phyloP scores from a whole-genome alignment of 106 monocot species.

The Dioscorea dumetorum region DNA sequence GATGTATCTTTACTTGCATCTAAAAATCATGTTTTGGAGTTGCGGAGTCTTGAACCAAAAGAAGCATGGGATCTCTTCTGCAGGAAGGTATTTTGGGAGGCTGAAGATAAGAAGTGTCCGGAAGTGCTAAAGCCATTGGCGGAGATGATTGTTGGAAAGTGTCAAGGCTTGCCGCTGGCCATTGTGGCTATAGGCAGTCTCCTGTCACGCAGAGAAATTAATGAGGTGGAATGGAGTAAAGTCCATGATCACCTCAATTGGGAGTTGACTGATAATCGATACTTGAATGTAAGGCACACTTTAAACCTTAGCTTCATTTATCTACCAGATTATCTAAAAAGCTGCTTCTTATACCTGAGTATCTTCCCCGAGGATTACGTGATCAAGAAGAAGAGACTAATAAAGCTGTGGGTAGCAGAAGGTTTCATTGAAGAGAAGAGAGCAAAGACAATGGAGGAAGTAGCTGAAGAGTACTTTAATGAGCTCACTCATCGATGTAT shows the following conservation, averaged over 20 bases:
- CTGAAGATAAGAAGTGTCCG: background rate
- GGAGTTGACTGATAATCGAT: background rate
- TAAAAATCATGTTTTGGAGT: background rate
- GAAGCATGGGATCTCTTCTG: conserved; percentile 8
- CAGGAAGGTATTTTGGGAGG: background rate
- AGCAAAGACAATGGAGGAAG: conserved; percentile 19
- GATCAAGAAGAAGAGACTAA: conserved; percentile 12
- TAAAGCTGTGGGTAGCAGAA: conserved; percentile 30
- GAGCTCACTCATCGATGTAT: conserved; percentile 24
- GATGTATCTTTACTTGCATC: conserved; percentile 6
- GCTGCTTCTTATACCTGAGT: conserved; percentile 21
- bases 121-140: background rate
- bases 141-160: conserved; percentile 1
- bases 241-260: background rate
- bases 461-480: conserved; percentile 23
- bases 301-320: conserved; percentile 14
- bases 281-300: background rate
- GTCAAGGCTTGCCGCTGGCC: conserved; percentile 6
- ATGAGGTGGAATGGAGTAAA: background rate
- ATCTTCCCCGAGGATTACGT: conserved; percentile 16
- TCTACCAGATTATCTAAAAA: conserved; percentile 17
- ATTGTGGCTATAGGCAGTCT: background rate
- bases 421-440: conserved; percentile 12
- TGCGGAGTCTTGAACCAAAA: conserved; percentile 5
- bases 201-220: background rate